Conservation (phyloP, 2,329 filamentous ascomycete genomes). For the Botryotinia narcissicola region DNA sequence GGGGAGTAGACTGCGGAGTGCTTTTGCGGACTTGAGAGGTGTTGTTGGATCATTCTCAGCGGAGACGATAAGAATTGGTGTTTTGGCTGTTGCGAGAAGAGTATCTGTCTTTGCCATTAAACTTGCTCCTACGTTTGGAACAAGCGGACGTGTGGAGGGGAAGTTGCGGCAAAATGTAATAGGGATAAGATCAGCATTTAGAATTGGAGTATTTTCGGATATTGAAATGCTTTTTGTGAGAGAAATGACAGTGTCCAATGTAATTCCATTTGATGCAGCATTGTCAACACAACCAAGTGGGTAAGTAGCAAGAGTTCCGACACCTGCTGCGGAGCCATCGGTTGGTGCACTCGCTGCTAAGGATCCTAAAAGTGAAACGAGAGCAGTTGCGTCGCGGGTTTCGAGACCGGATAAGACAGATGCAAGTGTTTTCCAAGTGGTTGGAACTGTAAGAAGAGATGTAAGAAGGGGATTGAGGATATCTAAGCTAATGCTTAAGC, state of each 20-base stretch:
- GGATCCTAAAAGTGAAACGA: background rate
- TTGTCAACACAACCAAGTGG: constrained; percentile 25
- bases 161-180: constrained; percentile 28
- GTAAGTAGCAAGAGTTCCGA: background rate
- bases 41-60: constrained; percentile 24
- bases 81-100: constrained; percentile 16
- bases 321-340: background rate
- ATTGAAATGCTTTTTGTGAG: constrained; percentile 25
- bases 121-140: constrained; percentile 14
- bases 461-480: background rate
- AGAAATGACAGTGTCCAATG: constrained; percentile 18
- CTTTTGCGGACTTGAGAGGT: constrained; percentile 23
- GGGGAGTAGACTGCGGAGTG: constrained; percentile 22
- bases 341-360: background rate
- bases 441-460: constrained; percentile 15
- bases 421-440: constrained; percentile 12
- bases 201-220: constrained; percentile 23
- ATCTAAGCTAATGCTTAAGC: background rate
- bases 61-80: constrained; percentile 24
- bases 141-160: constrained; percentile 22
- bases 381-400: constrained; percentile 16
- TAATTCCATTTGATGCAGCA: constrained; percentile 22
- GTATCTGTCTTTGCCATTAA: background rate
- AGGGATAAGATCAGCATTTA: constrained; percentile 23
- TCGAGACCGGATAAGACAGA: constrained; percentile 17